Evolutionary conservation across 1,284 basidiomycete genomes (phyloP).

Genomic region (Cryptococcus wingfieldii): DNA sequence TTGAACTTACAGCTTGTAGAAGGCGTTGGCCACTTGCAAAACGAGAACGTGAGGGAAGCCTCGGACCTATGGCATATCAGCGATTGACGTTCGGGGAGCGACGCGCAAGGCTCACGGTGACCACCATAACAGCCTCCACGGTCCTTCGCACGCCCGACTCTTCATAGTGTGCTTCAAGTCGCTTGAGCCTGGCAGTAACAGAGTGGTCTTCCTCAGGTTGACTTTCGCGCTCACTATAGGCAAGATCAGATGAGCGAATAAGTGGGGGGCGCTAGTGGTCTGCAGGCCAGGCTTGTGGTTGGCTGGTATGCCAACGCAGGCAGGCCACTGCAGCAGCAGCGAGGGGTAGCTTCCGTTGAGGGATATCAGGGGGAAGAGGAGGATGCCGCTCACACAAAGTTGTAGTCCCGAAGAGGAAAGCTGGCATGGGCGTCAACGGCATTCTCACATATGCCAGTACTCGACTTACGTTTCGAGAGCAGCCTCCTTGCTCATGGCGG

Average conservation of each 20-base stretch:
- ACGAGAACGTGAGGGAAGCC: constrained; percentile 94
- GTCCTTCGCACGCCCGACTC: constrained; percentile 91
- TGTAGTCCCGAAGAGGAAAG: constrained; percentile 6
- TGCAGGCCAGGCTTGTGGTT: too few relatives aligned
- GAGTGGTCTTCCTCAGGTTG: constrained; percentile 96
- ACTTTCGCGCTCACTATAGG: constrained; percentile 57
- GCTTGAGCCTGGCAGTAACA: constrained; percentile 79
- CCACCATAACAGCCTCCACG: constrained; percentile 93
- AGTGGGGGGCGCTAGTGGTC: neutral
- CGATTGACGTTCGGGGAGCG: neutral
- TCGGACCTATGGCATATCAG: constrained; percentile 56
- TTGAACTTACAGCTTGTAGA: constrained; percentile 83
- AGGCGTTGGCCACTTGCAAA: constrained; percentile 96
- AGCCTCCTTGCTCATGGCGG: neutral
- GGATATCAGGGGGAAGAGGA: too few relatives aligned
- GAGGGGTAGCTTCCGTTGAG: too few relatives aligned
- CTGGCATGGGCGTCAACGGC: neutral
- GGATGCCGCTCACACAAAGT: constrained; percentile 6
- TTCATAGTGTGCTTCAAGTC: constrained; percentile 92
- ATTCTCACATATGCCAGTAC: neutral
- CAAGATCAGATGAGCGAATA: too few relatives aligned
- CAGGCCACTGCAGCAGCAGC: neutral
- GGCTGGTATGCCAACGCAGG: neutral
- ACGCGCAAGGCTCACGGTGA: constrained; percentile 57
- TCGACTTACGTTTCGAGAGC: constrained; percentile 5